Conservation (phyloP, 2,329 filamentous ascomycete genomes). For the Paraconiothyrium brasiliense region DNA sequence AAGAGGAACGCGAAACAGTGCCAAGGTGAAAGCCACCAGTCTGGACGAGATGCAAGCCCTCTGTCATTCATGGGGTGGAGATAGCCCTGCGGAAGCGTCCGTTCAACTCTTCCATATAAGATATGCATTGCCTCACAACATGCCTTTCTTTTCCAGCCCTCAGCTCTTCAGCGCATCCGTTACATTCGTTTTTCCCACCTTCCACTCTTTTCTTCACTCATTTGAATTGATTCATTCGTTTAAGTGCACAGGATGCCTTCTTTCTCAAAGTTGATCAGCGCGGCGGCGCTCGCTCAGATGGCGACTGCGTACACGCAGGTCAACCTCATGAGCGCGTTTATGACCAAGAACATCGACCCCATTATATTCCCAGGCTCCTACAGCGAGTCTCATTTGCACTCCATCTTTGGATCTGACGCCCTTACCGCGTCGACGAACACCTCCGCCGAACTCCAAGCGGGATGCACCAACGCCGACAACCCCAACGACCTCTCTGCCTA, state of each 20-base stretch:
- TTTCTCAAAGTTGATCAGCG: conserved; percentile 34
- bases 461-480: conserved; percentile 58
- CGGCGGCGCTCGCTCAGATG: conserved; percentile 36
- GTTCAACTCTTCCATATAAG: not conserved
- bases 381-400: conserved; percentile 54
- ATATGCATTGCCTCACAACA: not conserved
- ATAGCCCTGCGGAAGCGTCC: not conserved
- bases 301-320: conserved; percentile 47
- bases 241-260: conserved; percentile 44
- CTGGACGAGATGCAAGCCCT: not conserved
- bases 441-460: conserved; percentile 51
- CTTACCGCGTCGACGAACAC: conserved; percentile 52
- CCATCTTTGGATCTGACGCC: conserved; percentile 57
- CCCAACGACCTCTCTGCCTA: conserved; percentile 59
- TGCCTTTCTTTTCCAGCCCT: not conserved
- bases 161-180: conserved; percentile 7
- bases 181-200: conserved; percentile 8
- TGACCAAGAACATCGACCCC: conserved; percentile 58
- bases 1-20: conserved; percentile 4
- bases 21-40: not conserved
- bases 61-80: not conserved
- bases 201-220: conserved; percentile 18
- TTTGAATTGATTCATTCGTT: conserved; percentile 16
- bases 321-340: conserved; percentile 48
- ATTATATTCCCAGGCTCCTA: conserved; percentile 55